Evolutionary conservation across 139 green algal species (phyloP), one percentile per base, ranked within the genome.

Genomic region (Chlorella ohadii): DNA sequence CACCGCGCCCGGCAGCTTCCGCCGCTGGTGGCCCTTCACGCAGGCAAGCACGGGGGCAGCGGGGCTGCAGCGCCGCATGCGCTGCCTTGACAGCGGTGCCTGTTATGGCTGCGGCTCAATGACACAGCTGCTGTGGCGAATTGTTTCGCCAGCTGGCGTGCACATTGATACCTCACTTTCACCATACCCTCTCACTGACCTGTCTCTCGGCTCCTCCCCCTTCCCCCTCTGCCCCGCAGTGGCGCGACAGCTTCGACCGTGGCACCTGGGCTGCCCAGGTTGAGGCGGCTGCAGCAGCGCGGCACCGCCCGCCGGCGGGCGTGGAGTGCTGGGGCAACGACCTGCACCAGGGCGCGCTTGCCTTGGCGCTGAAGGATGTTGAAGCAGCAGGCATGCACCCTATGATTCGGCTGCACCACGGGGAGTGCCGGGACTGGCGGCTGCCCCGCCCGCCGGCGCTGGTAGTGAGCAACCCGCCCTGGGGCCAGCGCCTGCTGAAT

Each of bases 391-490:
- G 87, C 15, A 73, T 97, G 25, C 28, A 57, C 1, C 28, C 81
- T 23, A 57, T 86, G 5, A 75, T 95, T 11, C 64, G 74, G 11
- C 78, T 95, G 36, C 74, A 78, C n/a, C 64, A 84, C 4, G 90
- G 87, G 28, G 76, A 91, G 55, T 93, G 87, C 72, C 56, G 55
- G 3, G 57, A 78, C 3, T 96, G 91, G 86, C 27, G 33, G 25
- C 93, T 89, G 19, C 56, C 84, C 1, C 19, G 28, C 20, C 27
- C 34, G 17, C 94, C 95, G 1, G 59, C 39, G 20, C 70, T 97
- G 57, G 95, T 98, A 22, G 91, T 98, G 0, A 88, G 78, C 51
- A 99, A 99, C 90, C 96, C 96, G 3, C 96, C 96, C 7, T 99
- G 96, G 96, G 96, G 96, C 34, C 57, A 81, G 36, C 89, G 94